A percentile compares a stretch with the other conserved stretches of the same genome.
Conservation (phyloP, 1,284 basidiomycete species). For the Leccinum griseonigrum region DNA sequence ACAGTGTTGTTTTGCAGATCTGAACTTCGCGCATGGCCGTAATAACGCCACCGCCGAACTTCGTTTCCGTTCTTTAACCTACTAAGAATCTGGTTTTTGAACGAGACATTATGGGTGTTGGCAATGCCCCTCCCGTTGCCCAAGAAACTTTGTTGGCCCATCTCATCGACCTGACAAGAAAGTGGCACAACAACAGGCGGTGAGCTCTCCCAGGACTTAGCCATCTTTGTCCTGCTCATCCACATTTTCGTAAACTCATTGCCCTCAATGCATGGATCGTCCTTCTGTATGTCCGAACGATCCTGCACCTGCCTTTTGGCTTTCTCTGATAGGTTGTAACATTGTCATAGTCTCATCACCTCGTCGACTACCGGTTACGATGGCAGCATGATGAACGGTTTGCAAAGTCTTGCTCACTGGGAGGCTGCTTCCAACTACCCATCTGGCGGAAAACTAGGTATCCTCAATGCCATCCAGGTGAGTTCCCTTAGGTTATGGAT, state of each 20-base stretch:
- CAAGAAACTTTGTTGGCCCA: conserved; percentile 44
- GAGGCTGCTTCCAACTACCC: conserved; percentile 55
- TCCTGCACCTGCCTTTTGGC: not conserved
- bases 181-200: conserved; percentile 73
- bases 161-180: conserved; percentile 61
- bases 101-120: conserved; percentile 46
- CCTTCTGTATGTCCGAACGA: conserved; percentile 47
- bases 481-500: conserved; percentile 12
- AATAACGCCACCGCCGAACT: too few relatives aligned
- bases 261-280: conserved; percentile 66
- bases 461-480: conserved; percentile 77
- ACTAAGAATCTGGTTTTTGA: too few relatives aligned
- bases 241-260: conserved; percentile 46
- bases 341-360: conserved; percentile 57
- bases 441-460: conserved; percentile 55
- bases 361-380: conserved; percentile 78
- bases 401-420: conserved; percentile 68
- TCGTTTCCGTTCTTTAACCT: too few relatives aligned
- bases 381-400: conserved; percentile 75
- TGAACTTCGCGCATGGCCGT: too few relatives aligned
- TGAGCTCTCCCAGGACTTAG: conserved; percentile 28
- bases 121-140: conserved; percentile 29
- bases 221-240: not conserved
- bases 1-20: too few relatives aligned
- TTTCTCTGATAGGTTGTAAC: conserved; percentile 2